phyloP scores from a whole-genome alignment of 257 asterid species.

The Leptodermis oblonga region DNA sequence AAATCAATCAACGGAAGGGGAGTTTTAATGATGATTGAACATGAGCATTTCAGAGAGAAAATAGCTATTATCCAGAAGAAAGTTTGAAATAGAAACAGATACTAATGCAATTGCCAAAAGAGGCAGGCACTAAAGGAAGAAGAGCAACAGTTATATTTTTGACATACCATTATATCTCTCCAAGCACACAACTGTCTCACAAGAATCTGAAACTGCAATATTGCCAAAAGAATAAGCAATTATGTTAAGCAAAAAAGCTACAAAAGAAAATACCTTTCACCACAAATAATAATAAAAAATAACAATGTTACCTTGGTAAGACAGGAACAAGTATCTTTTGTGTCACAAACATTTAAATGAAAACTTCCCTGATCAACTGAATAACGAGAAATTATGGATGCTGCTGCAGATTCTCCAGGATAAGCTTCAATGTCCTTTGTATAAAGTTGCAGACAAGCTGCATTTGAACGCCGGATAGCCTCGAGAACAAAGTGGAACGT shows the following conservation, averaged over 20 bases:
- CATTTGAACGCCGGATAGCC: conserved; percentile 87
- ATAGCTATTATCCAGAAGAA: background rate
- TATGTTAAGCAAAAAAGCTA: background rate
- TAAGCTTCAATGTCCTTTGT: conserved; percentile 64
- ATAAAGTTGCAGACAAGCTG: conserved; percentile 71
- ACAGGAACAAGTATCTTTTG: conserved; percentile 41
- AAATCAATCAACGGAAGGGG: background rate
- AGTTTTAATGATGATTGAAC: background rate
- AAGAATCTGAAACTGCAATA: conserved; percentile 69
- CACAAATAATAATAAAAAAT: background rate
- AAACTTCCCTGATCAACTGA: conserved; percentile 53
- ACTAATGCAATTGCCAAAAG: background rate
- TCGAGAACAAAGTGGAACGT: conserved; percentile 69
- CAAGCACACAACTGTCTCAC: conserved; percentile 77
- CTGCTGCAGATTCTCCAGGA: conserved; percentile 84
- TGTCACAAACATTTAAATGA: conserved; percentile 32
- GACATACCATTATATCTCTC: conserved; percentile 94
- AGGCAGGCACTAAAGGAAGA: background rate
- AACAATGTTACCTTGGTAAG: background rate
- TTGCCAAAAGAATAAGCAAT: background rate
- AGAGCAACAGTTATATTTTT: background rate
- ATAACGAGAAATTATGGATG: conserved; percentile 73
- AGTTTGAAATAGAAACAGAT: conserved; percentile 4
- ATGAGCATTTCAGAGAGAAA: background rate
- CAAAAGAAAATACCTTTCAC: background rate